phyloP scores from a whole-genome alignment of 495 filamentous ascomycete species.

The Staphylotrichum longicolle region DNA sequence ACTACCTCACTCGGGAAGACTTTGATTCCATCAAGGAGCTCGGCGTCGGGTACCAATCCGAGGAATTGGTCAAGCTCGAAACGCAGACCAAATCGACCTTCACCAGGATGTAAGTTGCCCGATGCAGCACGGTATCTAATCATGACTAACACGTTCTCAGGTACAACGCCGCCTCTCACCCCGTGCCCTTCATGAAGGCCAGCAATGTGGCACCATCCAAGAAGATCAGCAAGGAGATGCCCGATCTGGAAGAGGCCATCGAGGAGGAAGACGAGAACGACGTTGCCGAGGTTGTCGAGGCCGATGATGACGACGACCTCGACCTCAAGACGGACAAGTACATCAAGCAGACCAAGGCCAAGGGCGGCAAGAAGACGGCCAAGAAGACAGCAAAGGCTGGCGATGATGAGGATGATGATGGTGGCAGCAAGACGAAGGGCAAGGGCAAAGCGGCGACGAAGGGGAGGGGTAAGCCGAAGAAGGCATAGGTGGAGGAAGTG shows the following conservation, averaged over 20 bases:
- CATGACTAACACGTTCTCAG: constrained; percentile 40
- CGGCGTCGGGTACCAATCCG: constrained; percentile 78
- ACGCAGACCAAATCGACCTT: constrained; percentile 83
- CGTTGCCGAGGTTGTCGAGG: constrained; percentile 58
- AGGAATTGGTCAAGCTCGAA: constrained; percentile 72
- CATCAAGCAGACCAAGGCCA: constrained; percentile 81
- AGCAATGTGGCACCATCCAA: constrained; percentile 68
- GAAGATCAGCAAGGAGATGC: constrained; percentile 69
- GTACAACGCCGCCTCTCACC: constrained; percentile 85
- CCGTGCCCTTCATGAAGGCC: constrained; percentile 93
- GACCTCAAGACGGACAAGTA: constrained; percentile 95
- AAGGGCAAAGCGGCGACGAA: constrained; percentile 23
- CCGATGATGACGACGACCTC: constrained; percentile 65
- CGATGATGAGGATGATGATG: constrained; percentile 28
- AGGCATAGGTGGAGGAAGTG: constrained; percentile 14
- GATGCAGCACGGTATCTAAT: not conserved
- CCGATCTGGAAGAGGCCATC: constrained; percentile 94
- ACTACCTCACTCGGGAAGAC: constrained; percentile 94
- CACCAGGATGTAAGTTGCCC: constrained; percentile 65
- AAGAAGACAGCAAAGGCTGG: constrained; percentile 41
- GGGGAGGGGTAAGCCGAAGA: constrained; percentile 29
- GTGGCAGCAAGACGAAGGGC: constrained; percentile 30
- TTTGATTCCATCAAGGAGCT: constrained; percentile 91
- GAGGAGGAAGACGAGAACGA: constrained; percentile 85
- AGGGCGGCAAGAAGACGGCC: constrained; percentile 52